Base-by-base conservation (phyloP, 257 asterid genomes). In the Solanum bulbocastanum region DNA sequence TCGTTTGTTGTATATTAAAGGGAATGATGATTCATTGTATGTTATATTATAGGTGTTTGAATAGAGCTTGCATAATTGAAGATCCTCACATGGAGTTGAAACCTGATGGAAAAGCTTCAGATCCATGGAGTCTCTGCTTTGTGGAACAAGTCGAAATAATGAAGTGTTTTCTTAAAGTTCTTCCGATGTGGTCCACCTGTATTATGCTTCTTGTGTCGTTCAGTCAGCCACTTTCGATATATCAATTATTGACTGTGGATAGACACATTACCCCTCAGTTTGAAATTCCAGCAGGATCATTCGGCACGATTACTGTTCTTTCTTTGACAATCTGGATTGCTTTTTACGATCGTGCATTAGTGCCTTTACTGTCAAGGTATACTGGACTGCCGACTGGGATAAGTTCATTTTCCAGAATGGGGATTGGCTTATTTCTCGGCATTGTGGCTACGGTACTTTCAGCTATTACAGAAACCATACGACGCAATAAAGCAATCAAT, bases 221-320 rank as follows among this genome's bases (percentile, higher is more conserved):
- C 5, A 20, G 33, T 68, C 82, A 62, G 5, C 0, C 83, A n/a
- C 52, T 88, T 79, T 33, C 35, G 10, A 69, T 16, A 79, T 75
- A 5, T 39, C 83, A 75, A 75, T 35, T 39, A 46, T 1, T 37
- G 3, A 23, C 60, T 13, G 25, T 88, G 88, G 74, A 88, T 39
- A 66, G 90, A 56, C 84, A 88, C 66, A 4, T 86, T 3, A 66
- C 39, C 37, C 65, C 85, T 22, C 72, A 46, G 32, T 65, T 89
- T 23, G 87, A 89, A 60, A 83, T 89, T 25, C 89, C 91, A 27
- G 87, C 91, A 22, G 91, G 89, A 66, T 89, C 89, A 40, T 83
- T 89, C 9, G 56, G 36, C 20, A 27, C 84, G 74, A 62, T 89
- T 39, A 4, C 52, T 2, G 0, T 87, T 39, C 1, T 83, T n/a